Evolutionary conservation across 2,329 filamentous ascomycete species (phyloP).

Genomic region (Sarocladium kiliense): DNA sequence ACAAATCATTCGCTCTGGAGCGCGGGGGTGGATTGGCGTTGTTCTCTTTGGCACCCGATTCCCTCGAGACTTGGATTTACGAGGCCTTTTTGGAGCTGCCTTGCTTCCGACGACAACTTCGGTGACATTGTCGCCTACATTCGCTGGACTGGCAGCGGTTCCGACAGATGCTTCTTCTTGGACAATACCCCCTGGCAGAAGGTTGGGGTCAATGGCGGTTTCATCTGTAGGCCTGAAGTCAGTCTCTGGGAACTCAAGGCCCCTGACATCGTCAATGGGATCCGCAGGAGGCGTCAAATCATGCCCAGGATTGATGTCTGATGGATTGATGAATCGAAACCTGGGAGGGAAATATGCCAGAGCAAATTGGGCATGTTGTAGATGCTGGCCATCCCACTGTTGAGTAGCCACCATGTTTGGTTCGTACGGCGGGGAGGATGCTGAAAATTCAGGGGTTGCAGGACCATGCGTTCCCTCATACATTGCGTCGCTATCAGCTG

Average conservation of each 20-base stretch:
- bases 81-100: neutral
- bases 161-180: neutral
- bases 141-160: neutral
- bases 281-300: neutral
- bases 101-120: neutral
- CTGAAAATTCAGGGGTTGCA: neutral
- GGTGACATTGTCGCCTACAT: neutral
- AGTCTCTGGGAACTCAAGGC: neutral
- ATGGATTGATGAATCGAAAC: neutral
- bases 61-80: neutral
- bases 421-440: neutral
- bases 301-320: neutral
- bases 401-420: neutral
- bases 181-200: neutral
- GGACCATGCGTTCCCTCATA: neutral
- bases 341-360: neutral
- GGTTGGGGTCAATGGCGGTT: neutral
- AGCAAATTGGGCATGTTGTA: neutral
- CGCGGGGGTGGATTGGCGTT: neutral
- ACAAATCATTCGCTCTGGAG: neutral
- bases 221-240: neutral
- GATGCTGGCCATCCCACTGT: neutral
- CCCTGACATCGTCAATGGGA: neutral
- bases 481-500: neutral
- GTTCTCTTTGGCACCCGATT: neutral